Conservation (phyloP, 2,329 filamentous ascomycete species). For the Coleophoma crateriformis region DNA sequence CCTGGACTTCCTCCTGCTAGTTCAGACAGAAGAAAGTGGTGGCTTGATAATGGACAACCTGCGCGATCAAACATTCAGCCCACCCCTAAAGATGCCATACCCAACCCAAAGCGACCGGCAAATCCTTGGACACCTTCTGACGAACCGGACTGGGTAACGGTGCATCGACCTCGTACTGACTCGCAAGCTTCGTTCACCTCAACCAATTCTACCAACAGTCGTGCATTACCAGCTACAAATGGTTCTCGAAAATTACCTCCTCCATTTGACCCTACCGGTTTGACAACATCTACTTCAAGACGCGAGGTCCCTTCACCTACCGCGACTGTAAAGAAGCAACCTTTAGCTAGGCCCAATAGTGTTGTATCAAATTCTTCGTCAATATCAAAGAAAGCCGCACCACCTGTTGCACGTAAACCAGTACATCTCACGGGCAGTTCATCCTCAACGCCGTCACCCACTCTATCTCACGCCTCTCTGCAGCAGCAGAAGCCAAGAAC, state of each 20-base stretch:
- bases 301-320: slow-evolving; percentile 12
- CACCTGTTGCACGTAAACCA: slow-evolving; percentile 26
- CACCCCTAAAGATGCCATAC: slow-evolving; percentile 54
- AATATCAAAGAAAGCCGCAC: slow-evolving; percentile 23
- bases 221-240: slow-evolving; percentile 6
- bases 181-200: slow-evolving; percentile 4
- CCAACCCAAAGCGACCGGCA: slow-evolving; percentile 68
- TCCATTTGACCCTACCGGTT: slow-evolving; percentile 14
- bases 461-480: slow-evolving; percentile 8
- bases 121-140: slow-evolving; percentile 75
- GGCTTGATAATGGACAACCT: slow-evolving; percentile 65
- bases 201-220: slow-evolving; percentile 10
- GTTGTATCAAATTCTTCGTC: slow-evolving; percentile 20
- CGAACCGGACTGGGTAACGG: slow-evolving; percentile 79
- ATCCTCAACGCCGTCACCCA: slow-evolving; percentile 11
- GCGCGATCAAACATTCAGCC: slow-evolving; percentile 68
- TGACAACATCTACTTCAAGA: slow-evolving; percentile 7
- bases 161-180: slow-evolving; percentile 35
- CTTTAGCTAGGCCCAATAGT: slow-evolving; percentile 11
- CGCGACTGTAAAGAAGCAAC: slow-evolving; percentile 5
- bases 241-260: slow-evolving; percentile 22
- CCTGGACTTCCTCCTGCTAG: slow-evolving; percentile 67
- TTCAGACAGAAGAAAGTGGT: slow-evolving; percentile 66
- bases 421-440: slow-evolving; percentile 21
- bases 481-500: slow-evolving; percentile 7